A percentile compares a stretch with the other conserved stretches of the same genome.
Conservation (phyloP, 2,329 filamentous ascomycete species). For the Myriosclerotinia duriaeana region DNA sequence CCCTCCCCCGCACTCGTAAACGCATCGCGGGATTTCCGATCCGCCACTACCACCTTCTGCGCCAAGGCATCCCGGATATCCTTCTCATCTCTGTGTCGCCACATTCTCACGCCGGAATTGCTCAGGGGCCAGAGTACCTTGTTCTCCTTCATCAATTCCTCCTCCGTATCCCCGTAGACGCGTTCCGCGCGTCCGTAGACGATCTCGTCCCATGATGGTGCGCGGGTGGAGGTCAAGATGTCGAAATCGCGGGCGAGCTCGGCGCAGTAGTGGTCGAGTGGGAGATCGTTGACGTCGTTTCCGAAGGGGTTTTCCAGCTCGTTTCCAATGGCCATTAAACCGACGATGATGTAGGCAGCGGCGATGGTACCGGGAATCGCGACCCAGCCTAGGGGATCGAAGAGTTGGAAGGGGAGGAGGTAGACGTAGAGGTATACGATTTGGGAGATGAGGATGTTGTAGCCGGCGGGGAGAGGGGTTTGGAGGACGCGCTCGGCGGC, state of each 20-base stretch:
- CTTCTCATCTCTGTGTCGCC: conserved; percentile 46
- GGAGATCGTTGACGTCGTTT: conserved; percentile 78
- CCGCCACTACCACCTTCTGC: conserved; percentile 35
- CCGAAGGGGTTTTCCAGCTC: conserved; percentile 88
- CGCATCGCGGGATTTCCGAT: conserved; percentile 9
- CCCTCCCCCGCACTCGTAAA: background rate
- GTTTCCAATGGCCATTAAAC: conserved; percentile 70
- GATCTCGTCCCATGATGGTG: conserved; percentile 32
- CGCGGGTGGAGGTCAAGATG: conserved; percentile 50
- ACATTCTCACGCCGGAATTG: conserved; percentile 45
- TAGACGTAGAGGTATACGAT: conserved; percentile 85
- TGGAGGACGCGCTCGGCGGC: conserved; percentile 76
- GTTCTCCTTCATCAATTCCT: conserved; percentile 33
- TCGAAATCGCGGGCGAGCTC: conserved; percentile 74
- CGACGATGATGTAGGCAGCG: conserved; percentile 80
- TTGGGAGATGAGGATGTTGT: conserved; percentile 80
- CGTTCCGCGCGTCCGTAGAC: conserved; percentile 23
- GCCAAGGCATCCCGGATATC: conserved; percentile 45
- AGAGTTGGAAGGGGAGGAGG: conserved; percentile 78
- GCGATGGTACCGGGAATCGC: conserved; percentile 73
- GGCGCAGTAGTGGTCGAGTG: conserved; percentile 73
- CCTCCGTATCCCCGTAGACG: background rate
- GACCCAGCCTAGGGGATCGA: conserved; percentile 62
- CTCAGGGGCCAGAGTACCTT: conserved; percentile 43
- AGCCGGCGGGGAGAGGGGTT: conserved; percentile 79